Evolutionary conservation across 352 stramenopile genomes (phyloP).

Genomic region (Globisporangium takayamanum): DNA sequence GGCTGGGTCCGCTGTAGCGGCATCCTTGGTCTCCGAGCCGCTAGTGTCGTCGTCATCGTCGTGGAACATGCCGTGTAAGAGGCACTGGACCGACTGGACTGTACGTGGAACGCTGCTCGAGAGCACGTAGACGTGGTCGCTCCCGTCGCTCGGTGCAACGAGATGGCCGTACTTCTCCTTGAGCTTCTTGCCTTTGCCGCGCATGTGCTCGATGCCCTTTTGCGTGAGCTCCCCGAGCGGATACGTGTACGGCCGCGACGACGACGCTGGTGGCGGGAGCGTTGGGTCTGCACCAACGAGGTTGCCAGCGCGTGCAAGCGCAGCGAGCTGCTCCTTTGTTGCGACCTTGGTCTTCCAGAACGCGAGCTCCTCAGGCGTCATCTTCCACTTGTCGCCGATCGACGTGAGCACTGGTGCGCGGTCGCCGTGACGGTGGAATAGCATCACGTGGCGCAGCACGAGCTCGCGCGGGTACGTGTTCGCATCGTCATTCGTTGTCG

Average conservation of each 20-base stretch:
- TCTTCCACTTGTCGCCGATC: slow-evolving; percentile 43
- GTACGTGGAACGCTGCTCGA: slow-evolving; percentile 71
- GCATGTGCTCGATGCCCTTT: slow-evolving; percentile 70
- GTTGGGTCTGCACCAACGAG: slow-evolving; percentile 37
- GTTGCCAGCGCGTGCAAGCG: slow-evolving; percentile 38
- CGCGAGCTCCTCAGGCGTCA: slow-evolving; percentile 43
- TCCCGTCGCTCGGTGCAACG: slow-evolving; percentile 21
- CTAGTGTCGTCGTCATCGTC: slow-evolving; percentile 13
- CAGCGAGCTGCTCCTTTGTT: slow-evolving; percentile 38
- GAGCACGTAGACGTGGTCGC: slow-evolving; percentile 63
- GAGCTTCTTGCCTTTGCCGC: slow-evolving; percentile 41
- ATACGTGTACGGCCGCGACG: slow-evolving; percentile 29
- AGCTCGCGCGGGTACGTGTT: slow-evolving; percentile 19
- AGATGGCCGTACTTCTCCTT: slow-evolving; percentile 40
- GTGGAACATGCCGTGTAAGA: slow-evolving; percentile 68
- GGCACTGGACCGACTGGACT: slow-evolving; percentile 71
- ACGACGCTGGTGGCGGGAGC: slow-evolving; percentile 36
- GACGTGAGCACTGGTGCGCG: slow-evolving; percentile 62
- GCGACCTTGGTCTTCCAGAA: slow-evolving; percentile 61
- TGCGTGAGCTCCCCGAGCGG: slow-evolving; percentile 59
- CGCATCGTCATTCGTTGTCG: too few relatives aligned
- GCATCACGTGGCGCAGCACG: slow-evolving; percentile 58
- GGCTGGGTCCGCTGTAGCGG: neutral
- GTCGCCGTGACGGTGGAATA: slow-evolving; percentile 81
- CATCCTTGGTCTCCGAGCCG: neutral